Evolutionary conservation across 306 rosid genomes (phyloP).

Genomic region (Prunus dulcis): DNA sequence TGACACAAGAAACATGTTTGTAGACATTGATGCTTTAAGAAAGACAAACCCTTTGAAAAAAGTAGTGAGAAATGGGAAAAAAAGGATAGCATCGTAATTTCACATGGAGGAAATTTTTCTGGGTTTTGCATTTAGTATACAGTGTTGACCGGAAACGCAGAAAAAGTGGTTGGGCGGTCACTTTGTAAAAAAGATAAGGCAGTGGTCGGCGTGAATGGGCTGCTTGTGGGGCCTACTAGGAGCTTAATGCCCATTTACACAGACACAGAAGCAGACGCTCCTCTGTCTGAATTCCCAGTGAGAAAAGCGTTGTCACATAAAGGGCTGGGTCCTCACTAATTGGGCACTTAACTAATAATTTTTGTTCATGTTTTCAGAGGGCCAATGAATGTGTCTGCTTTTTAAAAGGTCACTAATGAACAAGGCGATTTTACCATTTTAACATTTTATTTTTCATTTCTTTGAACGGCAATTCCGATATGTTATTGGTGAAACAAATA

Average conservation of each 20-base stretch:
- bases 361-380: background rate
- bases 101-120: background rate
- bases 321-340: background rate
- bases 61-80: no score
- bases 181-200: slow-evolving; percentile 8
- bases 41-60: background rate
- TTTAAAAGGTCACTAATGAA: background rate
- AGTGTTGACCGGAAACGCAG: slow-evolving; percentile 6
- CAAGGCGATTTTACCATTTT: background rate
- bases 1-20: no score
- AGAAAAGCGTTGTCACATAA: background rate
- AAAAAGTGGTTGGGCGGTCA: slow-evolving; percentile 23
- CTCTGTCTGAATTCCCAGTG: slow-evolving; percentile 9
- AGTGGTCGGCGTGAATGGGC: slow-evolving; percentile 41
- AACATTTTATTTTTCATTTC: no score
- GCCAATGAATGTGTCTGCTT: background rate
- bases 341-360: background rate
- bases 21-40: background rate
- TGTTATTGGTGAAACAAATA: no score
- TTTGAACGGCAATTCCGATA: no score
- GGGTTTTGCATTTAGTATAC: background rate
- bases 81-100: background rate
- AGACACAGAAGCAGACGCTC: slow-evolving; percentile 21
- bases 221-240: slow-evolving; percentile 19
- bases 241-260: slow-evolving; percentile 6